phyloP scores from a whole-genome alignment of 1,284 basidiomycete genomes.

The Thecaphora thlaspeos region DNA sequence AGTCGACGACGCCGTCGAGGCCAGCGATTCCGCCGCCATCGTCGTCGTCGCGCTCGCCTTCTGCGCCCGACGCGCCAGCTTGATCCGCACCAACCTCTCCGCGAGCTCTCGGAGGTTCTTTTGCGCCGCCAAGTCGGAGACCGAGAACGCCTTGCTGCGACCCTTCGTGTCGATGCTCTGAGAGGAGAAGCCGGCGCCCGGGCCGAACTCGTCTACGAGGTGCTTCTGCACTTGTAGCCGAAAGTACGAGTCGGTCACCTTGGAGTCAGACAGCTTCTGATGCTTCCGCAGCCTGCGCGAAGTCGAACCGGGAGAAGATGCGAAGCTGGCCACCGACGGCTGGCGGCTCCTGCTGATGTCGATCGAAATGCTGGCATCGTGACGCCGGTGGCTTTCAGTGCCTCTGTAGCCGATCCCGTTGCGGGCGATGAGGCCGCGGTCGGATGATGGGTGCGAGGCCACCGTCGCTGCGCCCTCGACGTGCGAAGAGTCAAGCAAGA shows the following conservation, averaged over 20 bases:
- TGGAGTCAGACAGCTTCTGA: conserved; percentile 18
- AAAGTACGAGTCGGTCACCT: conserved; percentile 25
- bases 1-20: neutral
- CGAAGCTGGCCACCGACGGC: too few species aligned
- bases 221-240: conserved; percentile 29
- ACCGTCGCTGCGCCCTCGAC: too few species aligned
- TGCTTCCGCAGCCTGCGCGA: conserved; percentile 12
- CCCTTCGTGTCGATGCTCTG: too few species aligned
- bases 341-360: too few species aligned
- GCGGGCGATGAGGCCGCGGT: too few species aligned
- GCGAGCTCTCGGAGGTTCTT: conserved; percentile 10
- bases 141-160: conserved; percentile 10
- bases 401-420: too few species aligned
- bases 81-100: conserved; percentile 15
- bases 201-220: neutral
- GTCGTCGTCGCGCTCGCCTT: neutral
- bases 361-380: too few species aligned
- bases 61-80: neutral
- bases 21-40: neutral
- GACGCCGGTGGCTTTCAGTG: too few species aligned
- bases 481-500: too few species aligned
- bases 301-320: neutral
- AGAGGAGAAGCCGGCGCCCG: too few species aligned
- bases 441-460: too few species aligned
- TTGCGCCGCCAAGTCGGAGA: conserved; percentile 7